These are phyloP conservation scores for Phoma herbarum DNA, from an alignment of 2,329 filamentous ascomycete genomes.

Conservation along the genomic window DNA sequence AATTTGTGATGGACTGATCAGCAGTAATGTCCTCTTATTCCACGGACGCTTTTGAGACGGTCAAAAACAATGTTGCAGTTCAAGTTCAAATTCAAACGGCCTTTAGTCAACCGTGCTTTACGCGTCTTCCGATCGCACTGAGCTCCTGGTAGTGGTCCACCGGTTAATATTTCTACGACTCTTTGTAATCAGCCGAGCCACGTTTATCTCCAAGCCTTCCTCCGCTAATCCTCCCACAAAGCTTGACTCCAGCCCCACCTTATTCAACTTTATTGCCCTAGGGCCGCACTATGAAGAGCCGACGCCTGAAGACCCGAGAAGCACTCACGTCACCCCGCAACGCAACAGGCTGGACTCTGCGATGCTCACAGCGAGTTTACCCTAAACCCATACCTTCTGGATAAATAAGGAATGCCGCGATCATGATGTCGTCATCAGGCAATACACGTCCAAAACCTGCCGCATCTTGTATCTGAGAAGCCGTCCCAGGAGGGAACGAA, in stretches of 20 bases:
- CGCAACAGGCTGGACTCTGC: not conserved
- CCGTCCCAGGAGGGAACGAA: not conserved
- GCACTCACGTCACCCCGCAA: not conserved
- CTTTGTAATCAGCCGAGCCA: not conserved
- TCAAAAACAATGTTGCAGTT: too few species aligned
- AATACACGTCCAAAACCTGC: not conserved
- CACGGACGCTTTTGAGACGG: too few species aligned
- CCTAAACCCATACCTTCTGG: not conserved
- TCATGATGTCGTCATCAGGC: not conserved
- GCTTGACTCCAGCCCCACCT: not conserved
- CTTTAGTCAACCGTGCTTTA: too few species aligned
- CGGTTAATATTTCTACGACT: not conserved
- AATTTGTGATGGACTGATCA: too few species aligned
- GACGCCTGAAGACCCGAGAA: not conserved
- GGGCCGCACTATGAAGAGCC: not conserved
- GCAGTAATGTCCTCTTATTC: too few species aligned
- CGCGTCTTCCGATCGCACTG: not conserved
- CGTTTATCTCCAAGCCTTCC: not conserved
- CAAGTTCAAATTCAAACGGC: too few species aligned
- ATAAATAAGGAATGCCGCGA: not conserved
- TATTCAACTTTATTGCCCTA: not conserved
- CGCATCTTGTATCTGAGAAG: not conserved
- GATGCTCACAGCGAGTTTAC: not conserved
- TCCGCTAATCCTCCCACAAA: constrained; percentile 1
- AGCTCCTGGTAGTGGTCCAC: not conserved